phyloP scores from a whole-genome alignment of 108 stramenopile species.

The Pseudonitzschia multistriata region DNA sequence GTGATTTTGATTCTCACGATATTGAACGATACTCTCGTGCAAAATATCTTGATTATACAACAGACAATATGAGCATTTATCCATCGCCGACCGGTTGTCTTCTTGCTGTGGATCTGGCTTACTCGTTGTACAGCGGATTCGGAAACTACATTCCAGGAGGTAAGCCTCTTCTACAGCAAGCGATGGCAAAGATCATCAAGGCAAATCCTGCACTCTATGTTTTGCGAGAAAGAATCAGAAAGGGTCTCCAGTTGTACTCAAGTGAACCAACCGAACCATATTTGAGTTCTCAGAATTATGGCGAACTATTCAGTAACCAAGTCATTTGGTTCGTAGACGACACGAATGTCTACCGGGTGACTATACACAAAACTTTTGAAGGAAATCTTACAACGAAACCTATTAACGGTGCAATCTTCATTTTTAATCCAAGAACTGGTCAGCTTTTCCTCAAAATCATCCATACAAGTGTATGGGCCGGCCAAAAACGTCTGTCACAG shows the following conservation, averaged over 20 bases:
- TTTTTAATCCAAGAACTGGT: slow-evolving; percentile 98
- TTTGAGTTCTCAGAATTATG: slow-evolving; percentile 97
- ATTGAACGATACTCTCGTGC: slow-evolving; percentile 97
- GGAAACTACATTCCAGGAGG: slow-evolving; percentile 98
- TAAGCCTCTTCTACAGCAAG: slow-evolving; percentile 98
- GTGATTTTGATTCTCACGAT: slow-evolving; percentile 99
- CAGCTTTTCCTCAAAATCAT: slow-evolving; percentile 99
- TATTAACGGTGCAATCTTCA: slow-evolving; percentile 99
- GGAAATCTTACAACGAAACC: slow-evolving; percentile 99
- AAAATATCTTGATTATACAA: slow-evolving; percentile 99
- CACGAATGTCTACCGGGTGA: slow-evolving; percentile 98
- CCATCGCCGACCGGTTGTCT: slow-evolving; percentile 98
- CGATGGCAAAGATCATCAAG: slow-evolving; percentile 99
- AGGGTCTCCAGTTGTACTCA: slow-evolving; percentile 97
- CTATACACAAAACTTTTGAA: slow-evolving; percentile 99
- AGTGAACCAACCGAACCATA: slow-evolving; percentile 99
- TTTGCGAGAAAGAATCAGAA: slow-evolving; percentile 97
- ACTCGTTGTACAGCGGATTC: slow-evolving; percentile 96
- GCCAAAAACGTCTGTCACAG: slow-evolving; percentile 98
- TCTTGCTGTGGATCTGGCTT: slow-evolving; percentile 94
- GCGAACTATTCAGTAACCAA: slow-evolving; percentile 97
- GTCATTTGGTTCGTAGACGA: slow-evolving; percentile 99
- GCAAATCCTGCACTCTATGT: slow-evolving; percentile 99
- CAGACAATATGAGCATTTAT: slow-evolving; percentile 99
- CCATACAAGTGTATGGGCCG: slow-evolving; percentile 99